A percentile compares a stretch with the other conserved stretches of the same genome.
Conservation (phyloP, 2,329 filamentous ascomycete genomes). For the Teratosphaeriaceae sp. region DNA sequence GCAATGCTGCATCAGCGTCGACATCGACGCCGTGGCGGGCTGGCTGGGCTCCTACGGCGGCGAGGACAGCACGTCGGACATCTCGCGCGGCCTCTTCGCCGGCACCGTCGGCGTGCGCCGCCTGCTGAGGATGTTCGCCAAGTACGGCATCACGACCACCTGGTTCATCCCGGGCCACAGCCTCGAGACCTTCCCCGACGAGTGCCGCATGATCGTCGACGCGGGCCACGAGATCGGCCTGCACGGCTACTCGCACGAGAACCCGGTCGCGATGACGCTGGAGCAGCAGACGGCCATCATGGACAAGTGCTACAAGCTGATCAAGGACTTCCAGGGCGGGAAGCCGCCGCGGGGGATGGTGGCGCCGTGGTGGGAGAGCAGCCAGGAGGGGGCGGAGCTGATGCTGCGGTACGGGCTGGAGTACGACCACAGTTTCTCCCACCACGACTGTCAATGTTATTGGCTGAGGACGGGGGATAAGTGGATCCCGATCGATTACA, state of each 20-base stretch:
- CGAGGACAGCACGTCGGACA: slow-evolving; percentile 65
- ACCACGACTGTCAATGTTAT: slow-evolving; percentile 59
- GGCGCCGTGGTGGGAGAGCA: slow-evolving; percentile 71
- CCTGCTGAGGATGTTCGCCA: slow-evolving; percentile 63
- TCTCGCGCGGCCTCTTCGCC: slow-evolving; percentile 60
- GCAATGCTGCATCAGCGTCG: slow-evolving; percentile 43
- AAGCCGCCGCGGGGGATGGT: slow-evolving; percentile 67
- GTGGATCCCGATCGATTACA: slow-evolving; percentile 64
- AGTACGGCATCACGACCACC: slow-evolving; percentile 64
- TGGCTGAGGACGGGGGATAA: slow-evolving; percentile 57
- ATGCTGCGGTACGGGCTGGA: slow-evolving; percentile 61
- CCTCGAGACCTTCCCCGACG: slow-evolving; percentile 60
- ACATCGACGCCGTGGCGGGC: slow-evolving; percentile 69
- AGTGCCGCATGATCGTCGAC: slow-evolving; percentile 56
- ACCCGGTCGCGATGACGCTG: slow-evolving; percentile 62
- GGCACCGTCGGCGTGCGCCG: slow-evolving; percentile 60
- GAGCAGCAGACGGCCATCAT: slow-evolving; percentile 72
- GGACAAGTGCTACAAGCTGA: slow-evolving; percentile 59
- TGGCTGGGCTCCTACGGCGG: slow-evolving; percentile 72
- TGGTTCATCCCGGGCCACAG: slow-evolving; percentile 61
- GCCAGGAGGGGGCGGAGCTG: slow-evolving; percentile 59
- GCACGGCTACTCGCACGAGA: slow-evolving; percentile 70
- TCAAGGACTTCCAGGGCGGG: slow-evolving; percentile 61
- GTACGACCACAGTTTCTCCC: slow-evolving; percentile 62
- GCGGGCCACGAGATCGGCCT: slow-evolving; percentile 60